Evolutionary conservation across 139 green algal genomes (phyloP).

Genomic region (Haematococcus lacustris): DNA sequence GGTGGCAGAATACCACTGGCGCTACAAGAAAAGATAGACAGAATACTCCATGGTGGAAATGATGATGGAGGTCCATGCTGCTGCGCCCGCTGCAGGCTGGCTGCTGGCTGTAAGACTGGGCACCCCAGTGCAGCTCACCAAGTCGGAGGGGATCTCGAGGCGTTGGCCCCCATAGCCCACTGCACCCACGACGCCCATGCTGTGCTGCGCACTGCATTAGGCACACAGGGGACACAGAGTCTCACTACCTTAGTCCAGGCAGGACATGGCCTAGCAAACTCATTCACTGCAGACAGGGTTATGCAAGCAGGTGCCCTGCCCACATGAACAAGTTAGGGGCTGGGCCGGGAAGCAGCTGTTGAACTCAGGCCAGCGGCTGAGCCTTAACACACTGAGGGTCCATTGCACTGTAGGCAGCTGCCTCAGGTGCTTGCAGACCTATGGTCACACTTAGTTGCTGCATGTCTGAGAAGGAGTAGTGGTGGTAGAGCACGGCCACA

Average conservation of each 20-base stretch:
- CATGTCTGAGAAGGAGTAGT: no score
- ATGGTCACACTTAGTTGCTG: no score
- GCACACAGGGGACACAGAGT: no score
- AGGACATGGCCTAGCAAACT: not conserved
- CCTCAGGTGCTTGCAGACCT: no score
- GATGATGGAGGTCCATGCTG: not conserved
- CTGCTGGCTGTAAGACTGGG: not conserved
- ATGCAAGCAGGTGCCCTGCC: no score
- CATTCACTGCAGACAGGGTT: not conserved
- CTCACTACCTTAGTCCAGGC: not conserved
- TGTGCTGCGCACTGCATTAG: no score
- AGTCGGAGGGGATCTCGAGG: slow-evolving; percentile 55
- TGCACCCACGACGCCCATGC: slow-evolving; percentile 71
- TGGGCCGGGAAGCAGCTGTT: not conserved
- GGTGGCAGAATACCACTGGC: not conserved
- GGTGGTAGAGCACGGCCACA: no score
- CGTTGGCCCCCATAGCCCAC: slow-evolving; percentile 74
- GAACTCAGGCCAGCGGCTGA: not conserved
- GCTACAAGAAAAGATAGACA: no score
- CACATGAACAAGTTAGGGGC: not conserved
- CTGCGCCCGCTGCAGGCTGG: not conserved
- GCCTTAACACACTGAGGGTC: no score
- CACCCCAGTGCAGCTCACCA: slow-evolving; percentile 10
- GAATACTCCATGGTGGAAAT: not conserved
- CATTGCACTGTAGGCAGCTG: no score